Base-by-base conservation (phyloP, 2,329 filamentous ascomycete species). In the Nemania sp. region DNA sequence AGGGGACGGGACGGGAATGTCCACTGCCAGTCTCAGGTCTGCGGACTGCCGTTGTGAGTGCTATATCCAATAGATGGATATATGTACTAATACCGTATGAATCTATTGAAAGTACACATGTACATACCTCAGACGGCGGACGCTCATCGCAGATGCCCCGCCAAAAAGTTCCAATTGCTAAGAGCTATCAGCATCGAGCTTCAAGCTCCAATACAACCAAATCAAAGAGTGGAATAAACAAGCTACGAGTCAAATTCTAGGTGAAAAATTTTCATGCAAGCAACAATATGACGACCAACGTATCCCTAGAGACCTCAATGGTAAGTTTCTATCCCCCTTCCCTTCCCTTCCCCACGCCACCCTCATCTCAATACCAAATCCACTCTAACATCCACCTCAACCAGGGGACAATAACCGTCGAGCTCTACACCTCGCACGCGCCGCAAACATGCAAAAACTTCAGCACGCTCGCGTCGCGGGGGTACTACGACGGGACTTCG, bases 381-480 rank as follows among this genome's bases (percentile, higher is more conserved):
- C n/a, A n/a, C n/a, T n/a, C 55, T 40, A 49, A 55, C 41, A 15
- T 20, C n/a, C 11, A 7, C 17, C 15, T 45, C 20, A n/a, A n/a
- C 6, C 4, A 96, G 91, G 91, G 94, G 71, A 81, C 82, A 40
- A 88, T 99, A 70, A 83, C 83, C 54, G 74, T 97, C 59, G 94
- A 99, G 76, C 89, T 99, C 56, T 97, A 97, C 83, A 88, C 82
- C 45, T 73, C 82, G 22, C 92, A 97, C 76, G 93, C 93, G 15
- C 93, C 94, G 33, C 90, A 87, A 71, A 92, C 91, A 20, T 95
- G 90, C 81, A 82, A 81, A 56, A 96, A 97, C 80, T 97, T 97
- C 76, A 71, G 80, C 22, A 89, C 88, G 4, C 89, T 97, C 47
- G 84, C 86, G 17, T 77, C 82, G 58, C 82, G 91, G 64, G 90